Evolutionary conservation across 495 filamentous ascomycete species (phyloP).

Genomic region (Penicillium cosmopolitanum): DNA sequence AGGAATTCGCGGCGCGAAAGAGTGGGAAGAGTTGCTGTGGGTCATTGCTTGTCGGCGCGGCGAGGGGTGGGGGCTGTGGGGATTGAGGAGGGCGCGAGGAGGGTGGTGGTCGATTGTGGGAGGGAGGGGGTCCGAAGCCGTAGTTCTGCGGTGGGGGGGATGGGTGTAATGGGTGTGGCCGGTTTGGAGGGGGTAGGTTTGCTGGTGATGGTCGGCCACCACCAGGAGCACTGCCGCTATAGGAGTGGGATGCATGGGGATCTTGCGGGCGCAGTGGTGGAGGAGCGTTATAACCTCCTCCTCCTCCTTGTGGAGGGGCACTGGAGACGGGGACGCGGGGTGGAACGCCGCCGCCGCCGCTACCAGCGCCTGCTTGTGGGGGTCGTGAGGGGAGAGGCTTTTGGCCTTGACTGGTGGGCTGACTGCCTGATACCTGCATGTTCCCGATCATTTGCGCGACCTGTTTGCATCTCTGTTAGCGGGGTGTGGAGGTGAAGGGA

Average conservation of each 20-base stretch:
- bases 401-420: constrained; percentile 14
- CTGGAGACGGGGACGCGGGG: constrained; percentile 37
- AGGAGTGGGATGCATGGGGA: constrained; percentile 34
- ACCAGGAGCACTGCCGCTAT: constrained; percentile 25
- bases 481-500: constrained; percentile 5
- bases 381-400: constrained; percentile 36
- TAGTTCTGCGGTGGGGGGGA: constrained; percentile 64
- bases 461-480: constrained; percentile 28
- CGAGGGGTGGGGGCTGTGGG: constrained; percentile 61
- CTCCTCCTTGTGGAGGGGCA: constrained; percentile 29
- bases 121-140: constrained; percentile 59
- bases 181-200: constrained; percentile 33
- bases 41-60: constrained; percentile 62
- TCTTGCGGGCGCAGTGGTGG: constrained; percentile 35
- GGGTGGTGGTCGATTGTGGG: constrained; percentile 55
- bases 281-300: constrained; percentile 21
- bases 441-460: constrained; percentile 59
- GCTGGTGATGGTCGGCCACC: constrained; percentile 30
- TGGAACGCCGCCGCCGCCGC: constrained; percentile 32
- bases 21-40: constrained; percentile 70
- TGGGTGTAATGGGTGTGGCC: constrained; percentile 47
- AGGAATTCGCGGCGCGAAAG: constrained; percentile 89
- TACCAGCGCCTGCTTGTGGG: constrained; percentile 26
- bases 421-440: constrained; percentile 34
- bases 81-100: constrained; percentile 60